Percentiles rank a stretch among this genome's conserved stretches.
Evolutionary conservation across 805 yeast species (phyloP).

Genomic region (Sugiyamaella chiloensis): DNA sequence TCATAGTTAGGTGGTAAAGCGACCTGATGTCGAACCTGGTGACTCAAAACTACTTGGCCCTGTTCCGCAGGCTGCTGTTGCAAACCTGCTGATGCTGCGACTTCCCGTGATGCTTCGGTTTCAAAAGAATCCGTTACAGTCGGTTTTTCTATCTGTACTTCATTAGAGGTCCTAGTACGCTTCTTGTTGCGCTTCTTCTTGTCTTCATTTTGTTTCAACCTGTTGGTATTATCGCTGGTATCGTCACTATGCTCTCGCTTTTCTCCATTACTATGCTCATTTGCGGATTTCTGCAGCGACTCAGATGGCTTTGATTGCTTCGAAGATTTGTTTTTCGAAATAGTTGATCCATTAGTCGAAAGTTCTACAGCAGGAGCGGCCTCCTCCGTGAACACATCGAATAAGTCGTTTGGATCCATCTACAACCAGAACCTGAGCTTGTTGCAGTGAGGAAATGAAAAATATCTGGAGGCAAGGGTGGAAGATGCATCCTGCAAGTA

Average conservation of each 20-base stretch:
- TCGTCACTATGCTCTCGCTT: conserved; percentile 17
- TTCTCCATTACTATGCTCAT: conserved; percentile 1
- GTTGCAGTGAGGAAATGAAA: too few species aligned
- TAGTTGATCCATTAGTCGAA: neutral
- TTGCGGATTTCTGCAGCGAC: neutral
- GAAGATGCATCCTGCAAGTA: too few species aligned
- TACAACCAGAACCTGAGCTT: neutral
- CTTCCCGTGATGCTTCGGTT: conserved; percentile 86
- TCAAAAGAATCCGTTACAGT: conserved; percentile 84
- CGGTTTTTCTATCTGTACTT: conserved; percentile 37
- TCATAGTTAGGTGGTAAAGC: conserved; percentile 92
- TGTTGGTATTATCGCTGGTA: neutral
- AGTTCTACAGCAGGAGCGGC: conserved; percentile 5
- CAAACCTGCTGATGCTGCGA: conserved; percentile 75
- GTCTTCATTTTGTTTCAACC: neutral
- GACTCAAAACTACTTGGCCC: conserved; percentile 64
- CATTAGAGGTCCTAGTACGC: conserved; percentile 10
- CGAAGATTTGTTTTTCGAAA: neutral
- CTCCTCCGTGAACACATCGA: conserved; percentile 33
- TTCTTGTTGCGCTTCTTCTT: too few species aligned
- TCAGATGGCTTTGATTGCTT: neutral
- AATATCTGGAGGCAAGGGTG: conserved; percentile 4
- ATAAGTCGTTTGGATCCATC: conserved; percentile 29
- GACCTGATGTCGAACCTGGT: conserved; percentile 96
- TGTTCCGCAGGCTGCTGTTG: conserved; percentile 40